Evolutionary conservation across 768 basidiomycete species (phyloP), one percentile per base, ranked within the genome.

Genomic region (Pulveroboletus sp.): DNA sequence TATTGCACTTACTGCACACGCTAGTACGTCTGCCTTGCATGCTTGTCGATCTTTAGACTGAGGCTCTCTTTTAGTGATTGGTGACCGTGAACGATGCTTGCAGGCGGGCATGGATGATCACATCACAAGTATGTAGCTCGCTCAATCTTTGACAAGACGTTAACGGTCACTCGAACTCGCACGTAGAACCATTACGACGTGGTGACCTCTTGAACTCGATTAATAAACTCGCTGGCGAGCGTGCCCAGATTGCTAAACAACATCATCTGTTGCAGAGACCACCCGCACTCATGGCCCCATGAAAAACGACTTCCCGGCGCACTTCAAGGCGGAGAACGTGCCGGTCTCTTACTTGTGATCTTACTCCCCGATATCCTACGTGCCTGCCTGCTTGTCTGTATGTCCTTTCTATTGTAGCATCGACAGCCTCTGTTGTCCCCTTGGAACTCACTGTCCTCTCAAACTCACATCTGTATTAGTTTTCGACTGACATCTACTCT

Each of bases 1-100:
- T 58, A 92, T 98, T 60, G 96, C 96, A 1, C 74, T 99, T 36
- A 98, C 96, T 1, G 95, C 95, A 3, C 95, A 99, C 69, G 95
- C 95, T 43, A 97, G 89, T 91, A 57, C 62, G 89, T 85, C 28
- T 43, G 17, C 27, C 36, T 31, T 44, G 24, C 18, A 7, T 10
- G 37, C 39, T n/a, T 43, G 7, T 37, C 5, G 18, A 39, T 33
- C 21, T n/a, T 17, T 48, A 59, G 18, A 4, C 47, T 62, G 47
- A 59, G 27, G 7, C 39, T 18, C 17, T 8, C 17, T 52, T 51
- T 8, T 45, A 92, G 89, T 94, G 93, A 91, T 93, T 59, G 93
- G 93, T 58, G 86, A 87, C 59, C 75, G 85, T 40, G 86, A 88
- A 62, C 74, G 85, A 52, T 88, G 83, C 61, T 67, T 86, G 62